phyloP scores from a whole-genome alignment of 495 filamentous ascomycete genomes.

The Penicillium lagena region DNA sequence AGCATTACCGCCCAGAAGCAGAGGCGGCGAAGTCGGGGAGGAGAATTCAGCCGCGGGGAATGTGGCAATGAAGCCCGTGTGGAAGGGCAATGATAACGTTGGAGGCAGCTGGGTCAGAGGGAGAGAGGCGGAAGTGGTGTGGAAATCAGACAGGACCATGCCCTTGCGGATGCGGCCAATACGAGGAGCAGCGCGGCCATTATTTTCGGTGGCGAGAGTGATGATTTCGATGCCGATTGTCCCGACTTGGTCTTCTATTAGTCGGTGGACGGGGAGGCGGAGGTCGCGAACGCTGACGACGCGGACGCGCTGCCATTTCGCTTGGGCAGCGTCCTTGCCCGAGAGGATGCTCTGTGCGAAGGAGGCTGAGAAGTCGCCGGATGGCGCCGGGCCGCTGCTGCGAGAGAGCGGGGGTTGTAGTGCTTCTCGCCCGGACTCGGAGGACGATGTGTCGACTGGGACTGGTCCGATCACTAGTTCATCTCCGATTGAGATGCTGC shows the following conservation, averaged over 20 bases:
- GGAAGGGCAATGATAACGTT: constrained; percentile 30
- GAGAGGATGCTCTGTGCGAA: constrained; percentile 19
- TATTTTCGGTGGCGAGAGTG: constrained; percentile 8
- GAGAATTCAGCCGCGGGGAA: constrained; percentile 37
- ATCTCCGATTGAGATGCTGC: constrained; percentile 71
- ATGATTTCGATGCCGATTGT: constrained; percentile 74
- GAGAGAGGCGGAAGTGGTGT: constrained; percentile 33
- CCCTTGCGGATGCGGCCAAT: constrained; percentile 65
- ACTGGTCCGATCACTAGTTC: constrained; percentile 77
- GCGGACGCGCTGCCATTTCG: constrained; percentile 66
- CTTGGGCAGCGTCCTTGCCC: constrained; percentile 23
- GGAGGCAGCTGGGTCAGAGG: constrained; percentile 16
- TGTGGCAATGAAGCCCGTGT: constrained; percentile 41
- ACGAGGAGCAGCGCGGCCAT: constrained; percentile 12
- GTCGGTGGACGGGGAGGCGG: constrained; percentile 70
- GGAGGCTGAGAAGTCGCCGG: constrained; percentile 29
- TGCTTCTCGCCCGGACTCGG: neutral
- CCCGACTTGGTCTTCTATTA: constrained; percentile 79
- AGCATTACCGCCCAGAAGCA: constrained; percentile 56
- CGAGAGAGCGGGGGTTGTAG: no score
- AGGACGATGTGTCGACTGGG: constrained; percentile 25
- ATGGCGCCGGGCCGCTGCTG: constrained; percentile 23
- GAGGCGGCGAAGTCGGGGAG: constrained; percentile 29
- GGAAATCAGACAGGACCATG: constrained; percentile 66
- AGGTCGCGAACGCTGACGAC: constrained; percentile 85